Conservation (phyloP, 169 alveolate genomes). For the Plasmodium berghei region DNA sequence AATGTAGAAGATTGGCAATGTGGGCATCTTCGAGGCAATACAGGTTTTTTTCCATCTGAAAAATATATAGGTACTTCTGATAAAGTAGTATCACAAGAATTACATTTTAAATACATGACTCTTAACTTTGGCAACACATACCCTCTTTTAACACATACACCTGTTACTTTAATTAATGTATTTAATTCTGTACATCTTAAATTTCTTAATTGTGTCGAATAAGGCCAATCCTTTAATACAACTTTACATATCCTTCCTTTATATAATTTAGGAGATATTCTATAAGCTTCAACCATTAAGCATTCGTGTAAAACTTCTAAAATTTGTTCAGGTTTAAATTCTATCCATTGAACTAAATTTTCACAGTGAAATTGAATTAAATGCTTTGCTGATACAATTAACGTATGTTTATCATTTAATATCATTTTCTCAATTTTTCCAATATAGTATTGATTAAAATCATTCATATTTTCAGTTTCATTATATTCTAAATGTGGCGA, state of each 20-base stretch:
- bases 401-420: slow-evolving; percentile 86
- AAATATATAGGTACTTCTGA: slow-evolving; percentile 87
- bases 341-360: slow-evolving; percentile 86
- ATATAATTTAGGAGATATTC: slow-evolving; percentile 83
- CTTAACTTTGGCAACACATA: slow-evolving; percentile 94
- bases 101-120: slow-evolving; percentile 92
- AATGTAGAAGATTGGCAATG: slow-evolving; percentile 94
- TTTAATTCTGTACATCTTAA: slow-evolving; percentile 94
- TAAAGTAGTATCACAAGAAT: slow-evolving; percentile 86
- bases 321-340: slow-evolving; percentile 85
- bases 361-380: slow-evolving; percentile 87
- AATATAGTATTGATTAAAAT: slow-evolving; percentile 81
- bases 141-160: slow-evolving; percentile 95
- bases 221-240: slow-evolving; percentile 92
- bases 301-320: slow-evolving; percentile 88
- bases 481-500: slow-evolving; percentile 72
- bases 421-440: slow-evolving; percentile 89
- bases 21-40: slow-evolving; percentile 92
- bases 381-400: slow-evolving; percentile 88
- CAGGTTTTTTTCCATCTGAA: slow-evolving; percentile 83
- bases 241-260: slow-evolving; percentile 88
- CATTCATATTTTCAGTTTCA: slow-evolving; percentile 68
- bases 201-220: slow-evolving; percentile 93
- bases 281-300: slow-evolving; percentile 86
- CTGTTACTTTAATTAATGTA: slow-evolving; percentile 94